Evolutionary conservation across 768 basidiomycete species (phyloP).

Genomic region (Amanita polypyramis): DNA sequence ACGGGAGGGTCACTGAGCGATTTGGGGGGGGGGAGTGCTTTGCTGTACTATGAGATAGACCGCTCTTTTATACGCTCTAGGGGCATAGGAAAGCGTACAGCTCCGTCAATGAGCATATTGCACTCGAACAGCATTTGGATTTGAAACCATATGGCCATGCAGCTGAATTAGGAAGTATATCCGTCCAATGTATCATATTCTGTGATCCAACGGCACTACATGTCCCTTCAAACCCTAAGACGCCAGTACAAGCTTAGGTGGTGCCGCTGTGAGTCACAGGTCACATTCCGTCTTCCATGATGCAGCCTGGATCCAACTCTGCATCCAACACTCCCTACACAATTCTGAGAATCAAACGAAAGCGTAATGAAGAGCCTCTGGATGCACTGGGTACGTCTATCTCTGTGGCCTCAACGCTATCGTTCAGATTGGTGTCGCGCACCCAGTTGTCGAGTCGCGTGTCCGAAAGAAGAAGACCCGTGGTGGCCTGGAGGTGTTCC

Average conservation of each 20-base stretch:
- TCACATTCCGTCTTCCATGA: constrained; percentile 8
- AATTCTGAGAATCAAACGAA: constrained; percentile 74
- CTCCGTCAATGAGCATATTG: background rate
- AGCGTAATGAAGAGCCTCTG: constrained; percentile 71
- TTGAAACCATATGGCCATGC: background rate
- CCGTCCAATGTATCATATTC: background rate
- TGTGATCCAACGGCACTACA: too few relatives aligned
- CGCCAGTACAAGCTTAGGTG: too few relatives aligned
- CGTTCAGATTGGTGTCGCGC: constrained; percentile 10
- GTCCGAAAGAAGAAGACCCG: constrained; percentile 53
- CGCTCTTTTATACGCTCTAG: background rate
- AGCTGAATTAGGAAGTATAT: background rate
- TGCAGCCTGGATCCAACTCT: constrained; percentile 20
- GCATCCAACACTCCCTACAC: constrained; percentile 37
- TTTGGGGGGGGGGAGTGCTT: background rate
- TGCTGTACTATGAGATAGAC: background rate
- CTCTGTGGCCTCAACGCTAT: constrained; percentile 1
- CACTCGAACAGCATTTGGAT: background rate
- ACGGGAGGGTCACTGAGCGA: background rate
- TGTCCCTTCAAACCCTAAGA: too few relatives aligned
- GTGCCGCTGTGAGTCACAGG: background rate
- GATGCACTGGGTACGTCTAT: constrained; percentile 59
- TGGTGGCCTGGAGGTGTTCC: constrained; percentile 50
- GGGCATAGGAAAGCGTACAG: background rate
- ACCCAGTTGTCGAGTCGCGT: constrained; percentile 52